Percentiles rank a stretch among this genome's conserved stretches.
Conservation (phyloP, 2,329 filamentous ascomycete species). For the Beauveria scarabaeidicola region DNA sequence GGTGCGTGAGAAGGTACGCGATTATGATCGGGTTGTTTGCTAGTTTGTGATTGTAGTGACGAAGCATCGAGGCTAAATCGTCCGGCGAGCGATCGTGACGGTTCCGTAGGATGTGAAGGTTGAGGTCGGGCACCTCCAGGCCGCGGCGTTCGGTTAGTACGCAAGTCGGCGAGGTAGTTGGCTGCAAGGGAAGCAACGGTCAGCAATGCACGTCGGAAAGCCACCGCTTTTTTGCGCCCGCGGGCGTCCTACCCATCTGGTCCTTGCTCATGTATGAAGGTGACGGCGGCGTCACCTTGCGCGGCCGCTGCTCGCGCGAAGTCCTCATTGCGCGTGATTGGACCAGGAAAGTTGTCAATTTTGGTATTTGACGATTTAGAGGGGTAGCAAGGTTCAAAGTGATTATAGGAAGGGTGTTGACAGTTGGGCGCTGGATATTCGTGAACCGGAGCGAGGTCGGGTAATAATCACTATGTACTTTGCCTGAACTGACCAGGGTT, state of each 20-base stretch:
- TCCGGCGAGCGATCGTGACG: slow-evolving; percentile 22
- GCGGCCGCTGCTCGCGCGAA: slow-evolving; percentile 28
- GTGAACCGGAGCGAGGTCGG: slow-evolving; percentile 8
- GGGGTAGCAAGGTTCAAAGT: slow-evolving; percentile 6
- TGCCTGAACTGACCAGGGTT: not conserved
- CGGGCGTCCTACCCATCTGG: slow-evolving; percentile 47
- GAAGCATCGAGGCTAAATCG: slow-evolving; percentile 25
- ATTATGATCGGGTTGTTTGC: slow-evolving; percentile 18
- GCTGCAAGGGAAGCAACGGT: slow-evolving; percentile 35
- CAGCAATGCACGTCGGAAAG: slow-evolving; percentile 13
- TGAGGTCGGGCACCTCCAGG: slow-evolving; percentile 64
- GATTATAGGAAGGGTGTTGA: slow-evolving; percentile 4
- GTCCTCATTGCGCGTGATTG: slow-evolving; percentile 23
- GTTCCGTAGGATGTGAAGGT: slow-evolving; percentile 29
- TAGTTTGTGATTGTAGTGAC: slow-evolving; percentile 17
- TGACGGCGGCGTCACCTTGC: slow-evolving; percentile 53
- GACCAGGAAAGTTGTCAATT: slow-evolving; percentile 16
- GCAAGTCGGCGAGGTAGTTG: slow-evolving; percentile 61
- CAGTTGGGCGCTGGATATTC: slow-evolving; percentile 1
- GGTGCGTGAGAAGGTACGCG: slow-evolving; percentile 25
- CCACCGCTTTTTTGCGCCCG: not conserved
- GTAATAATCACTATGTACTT: slow-evolving; percentile 2
- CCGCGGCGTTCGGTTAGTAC: slow-evolving; percentile 56
- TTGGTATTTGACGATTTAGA: too few relatives aligned
- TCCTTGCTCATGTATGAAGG: slow-evolving; percentile 58